Conservation (phyloP, 805 yeast genomes). For the Torulaspora delbrueckii region DNA sequence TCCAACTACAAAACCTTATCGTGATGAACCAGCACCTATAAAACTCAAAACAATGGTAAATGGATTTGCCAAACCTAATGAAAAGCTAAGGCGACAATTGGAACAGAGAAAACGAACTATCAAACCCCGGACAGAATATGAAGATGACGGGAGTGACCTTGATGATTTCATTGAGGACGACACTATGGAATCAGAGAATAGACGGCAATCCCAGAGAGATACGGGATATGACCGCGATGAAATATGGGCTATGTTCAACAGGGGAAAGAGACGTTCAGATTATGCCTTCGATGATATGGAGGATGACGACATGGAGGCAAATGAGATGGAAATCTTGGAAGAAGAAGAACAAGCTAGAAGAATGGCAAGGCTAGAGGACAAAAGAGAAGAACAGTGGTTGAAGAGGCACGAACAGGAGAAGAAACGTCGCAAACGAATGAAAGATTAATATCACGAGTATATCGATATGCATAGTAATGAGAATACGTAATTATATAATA, state of each 20-base stretch:
- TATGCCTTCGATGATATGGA: slow-evolving; percentile 47
- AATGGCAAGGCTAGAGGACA: slow-evolving; percentile 72
- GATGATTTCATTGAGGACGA: slow-evolving; percentile 37
- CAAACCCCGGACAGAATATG: not conserved
- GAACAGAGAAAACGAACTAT: slow-evolving; percentile 29
- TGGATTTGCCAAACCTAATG: slow-evolving; percentile 53
- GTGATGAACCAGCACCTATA: slow-evolving; percentile 8
- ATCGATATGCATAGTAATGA: not conserved
- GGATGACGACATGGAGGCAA: slow-evolving; percentile 83
- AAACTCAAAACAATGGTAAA: slow-evolving; percentile 15
- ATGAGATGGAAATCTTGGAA: slow-evolving; percentile 79
- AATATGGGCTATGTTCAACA: slow-evolving; percentile 81
- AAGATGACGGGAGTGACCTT: slow-evolving; percentile 22
- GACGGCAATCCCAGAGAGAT: slow-evolving; percentile 17
- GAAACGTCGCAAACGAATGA: slow-evolving; percentile 30
- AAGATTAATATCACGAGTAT: not conserved
- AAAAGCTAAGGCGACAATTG: slow-evolving; percentile 46
- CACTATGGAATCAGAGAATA: slow-evolving; percentile 45
- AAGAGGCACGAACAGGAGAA: slow-evolving; percentile 45
- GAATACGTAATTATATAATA: not conserved
- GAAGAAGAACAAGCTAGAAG: slow-evolving; percentile 72
- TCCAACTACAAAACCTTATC: not conserved
- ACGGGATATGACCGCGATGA: slow-evolving; percentile 73
- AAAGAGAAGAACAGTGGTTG: slow-evolving; percentile 59
- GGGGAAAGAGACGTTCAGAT: slow-evolving; percentile 50